phyloP scores from a whole-genome alignment of 78 protist genomes.

The Guillardia theta region DNA sequence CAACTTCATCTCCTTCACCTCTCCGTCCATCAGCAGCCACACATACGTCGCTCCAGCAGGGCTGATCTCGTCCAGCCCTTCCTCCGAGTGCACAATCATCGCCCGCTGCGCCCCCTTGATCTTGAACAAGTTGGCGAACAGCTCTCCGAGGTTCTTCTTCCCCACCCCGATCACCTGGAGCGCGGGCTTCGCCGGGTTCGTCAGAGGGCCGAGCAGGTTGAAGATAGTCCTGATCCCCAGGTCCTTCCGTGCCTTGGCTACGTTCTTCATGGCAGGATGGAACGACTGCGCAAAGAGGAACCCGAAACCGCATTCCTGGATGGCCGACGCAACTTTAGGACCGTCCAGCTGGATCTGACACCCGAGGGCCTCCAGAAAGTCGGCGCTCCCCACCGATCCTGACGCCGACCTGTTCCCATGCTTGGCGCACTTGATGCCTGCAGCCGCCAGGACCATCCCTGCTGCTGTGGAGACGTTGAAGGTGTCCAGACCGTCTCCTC shows the following conservation, averaged over 20 bases:
- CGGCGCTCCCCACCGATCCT: constrained; percentile 57
- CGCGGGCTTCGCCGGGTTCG: constrained; percentile 55
- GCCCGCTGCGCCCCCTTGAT: background rate
- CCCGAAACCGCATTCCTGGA: constrained; percentile 38
- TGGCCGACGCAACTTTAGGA: background rate
- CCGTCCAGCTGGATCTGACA: constrained; percentile 10
- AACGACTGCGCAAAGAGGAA: constrained; percentile 64
- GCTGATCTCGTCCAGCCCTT: constrained; percentile 62
- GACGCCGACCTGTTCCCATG: constrained; percentile 61
- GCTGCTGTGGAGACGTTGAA: constrained; percentile 70
- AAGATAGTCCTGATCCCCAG: constrained; percentile 50
- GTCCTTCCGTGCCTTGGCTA: constrained; percentile 46
- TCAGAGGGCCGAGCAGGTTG: constrained; percentile 63
- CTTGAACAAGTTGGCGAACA: background rate
- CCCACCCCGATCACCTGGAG: constrained; percentile 53
- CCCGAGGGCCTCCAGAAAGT: constrained; percentile 63
- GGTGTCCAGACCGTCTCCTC: constrained; percentile 69
- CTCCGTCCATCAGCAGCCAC: constrained; percentile 49
- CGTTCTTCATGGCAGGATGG: constrained; percentile 61
- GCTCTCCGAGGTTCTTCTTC: background rate
- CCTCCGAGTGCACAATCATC: constrained; percentile 51
- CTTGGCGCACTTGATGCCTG: constrained; percentile 55
- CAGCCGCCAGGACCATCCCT: constrained; percentile 51
- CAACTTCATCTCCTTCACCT: background rate
- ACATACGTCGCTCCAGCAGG: constrained; percentile 26